Conservation (phyloP, 2,329 filamentous ascomycete species). For the Sclerotinia minor region DNA sequence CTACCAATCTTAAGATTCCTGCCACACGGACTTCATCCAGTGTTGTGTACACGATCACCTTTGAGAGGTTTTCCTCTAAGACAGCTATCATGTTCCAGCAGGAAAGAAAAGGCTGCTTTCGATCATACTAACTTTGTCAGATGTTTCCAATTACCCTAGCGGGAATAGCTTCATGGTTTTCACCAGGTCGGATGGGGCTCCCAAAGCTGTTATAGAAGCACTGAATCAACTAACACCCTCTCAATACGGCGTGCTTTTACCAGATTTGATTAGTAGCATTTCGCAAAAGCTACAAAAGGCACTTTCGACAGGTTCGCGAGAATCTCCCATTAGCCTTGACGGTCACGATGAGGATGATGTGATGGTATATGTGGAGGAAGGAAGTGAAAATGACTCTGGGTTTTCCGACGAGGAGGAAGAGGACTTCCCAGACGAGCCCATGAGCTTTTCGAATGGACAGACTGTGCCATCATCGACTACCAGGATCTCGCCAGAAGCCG, state of each 20-base stretch:
- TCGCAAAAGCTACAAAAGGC: slow-evolving; percentile 33
- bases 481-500: slow-evolving; percentile 27
- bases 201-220: slow-evolving; percentile 44
- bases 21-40: neutral
- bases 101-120: slow-evolving; percentile 20
- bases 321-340: slow-evolving; percentile 40
- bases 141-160: slow-evolving; percentile 57
- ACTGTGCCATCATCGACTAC: slow-evolving; percentile 15
- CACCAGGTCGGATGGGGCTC: slow-evolving; percentile 49
- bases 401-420: slow-evolving; percentile 31
- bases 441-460: neutral
- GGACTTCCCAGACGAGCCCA: slow-evolving; percentile 35
- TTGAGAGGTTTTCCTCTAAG: neutral
- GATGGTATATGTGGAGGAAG: slow-evolving; percentile 35
- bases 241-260: slow-evolving; percentile 33
- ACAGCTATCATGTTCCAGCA: neutral
- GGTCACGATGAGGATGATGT: slow-evolving; percentile 36
- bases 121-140: slow-evolving; percentile 37
- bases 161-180: slow-evolving; percentile 54
- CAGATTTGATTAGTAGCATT: slow-evolving; percentile 34
- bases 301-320: slow-evolving; percentile 31
- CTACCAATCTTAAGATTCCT: neutral
- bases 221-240: slow-evolving; percentile 36
- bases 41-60: too few relatives aligned
- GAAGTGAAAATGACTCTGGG: slow-evolving; percentile 30